Evolutionary conservation across 2,329 filamentous ascomycete species (phyloP).

Genomic region (Penicillium aurantiogriseum): DNA sequence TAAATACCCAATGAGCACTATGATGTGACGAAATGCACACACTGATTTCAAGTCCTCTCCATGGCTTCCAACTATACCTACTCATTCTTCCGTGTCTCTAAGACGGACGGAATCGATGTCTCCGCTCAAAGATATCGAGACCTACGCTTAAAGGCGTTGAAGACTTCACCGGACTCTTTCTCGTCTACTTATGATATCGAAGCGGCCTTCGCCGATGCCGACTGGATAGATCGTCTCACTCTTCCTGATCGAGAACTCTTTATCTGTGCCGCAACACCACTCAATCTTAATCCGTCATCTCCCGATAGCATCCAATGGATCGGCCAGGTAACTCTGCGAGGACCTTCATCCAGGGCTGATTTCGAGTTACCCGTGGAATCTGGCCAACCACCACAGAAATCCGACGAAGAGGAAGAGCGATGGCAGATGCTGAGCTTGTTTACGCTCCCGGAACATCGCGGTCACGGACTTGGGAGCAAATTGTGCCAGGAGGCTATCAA

Average conservation of each 20-base stretch:
- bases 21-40: too few relatives aligned
- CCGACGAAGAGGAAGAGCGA: slow-evolving; percentile 27
- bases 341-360: slow-evolving; percentile 22
- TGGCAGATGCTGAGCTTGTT: slow-evolving; percentile 35
- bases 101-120: slow-evolving; percentile 3
- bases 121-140: slow-evolving; percentile 18
- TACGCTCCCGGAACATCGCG: slow-evolving; percentile 32
- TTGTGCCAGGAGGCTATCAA: slow-evolving; percentile 26
- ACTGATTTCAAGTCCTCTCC: neutral
- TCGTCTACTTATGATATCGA: slow-evolving; percentile 34
- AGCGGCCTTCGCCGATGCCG: slow-evolving; percentile 22
- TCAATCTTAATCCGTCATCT: neutral
- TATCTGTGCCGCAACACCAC: slow-evolving; percentile 25
- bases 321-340: slow-evolving; percentile 32
- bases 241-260: slow-evolving; percentile 28
- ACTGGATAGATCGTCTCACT: slow-evolving; percentile 30
- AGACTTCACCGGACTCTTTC: slow-evolving; percentile 30
- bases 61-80: neutral
- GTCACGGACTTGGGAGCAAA: slow-evolving; percentile 29
- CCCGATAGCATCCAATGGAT: slow-evolving; percentile 27
- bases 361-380: slow-evolving; percentile 28
- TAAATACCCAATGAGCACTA: neutral
- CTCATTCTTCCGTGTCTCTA: slow-evolving; percentile 3
- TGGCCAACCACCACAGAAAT: slow-evolving; percentile 19
- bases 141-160: slow-evolving; percentile 32